phyloP scores from a whole-genome alignment of 2,329 filamentous ascomycete species.

The Xylaria sp. region DNA sequence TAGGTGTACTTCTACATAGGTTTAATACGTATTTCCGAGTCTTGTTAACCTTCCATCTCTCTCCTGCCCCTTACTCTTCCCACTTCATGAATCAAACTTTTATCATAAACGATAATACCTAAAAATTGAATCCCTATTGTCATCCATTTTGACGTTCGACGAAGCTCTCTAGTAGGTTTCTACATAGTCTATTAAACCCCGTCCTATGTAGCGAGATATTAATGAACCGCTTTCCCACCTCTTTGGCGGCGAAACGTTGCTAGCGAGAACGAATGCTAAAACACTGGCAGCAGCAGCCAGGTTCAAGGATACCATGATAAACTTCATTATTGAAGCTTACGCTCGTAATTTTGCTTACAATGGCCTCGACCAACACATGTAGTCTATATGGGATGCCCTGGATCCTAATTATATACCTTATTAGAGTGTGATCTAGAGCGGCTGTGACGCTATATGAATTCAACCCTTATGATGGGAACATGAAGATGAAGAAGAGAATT shows the following conservation, averaged over 20 bases:
- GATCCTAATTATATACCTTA: slow-evolving; percentile 30
- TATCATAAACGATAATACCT: not conserved
- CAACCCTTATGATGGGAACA: no score
- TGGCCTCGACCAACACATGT: slow-evolving; percentile 58
- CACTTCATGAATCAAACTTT: not conserved
- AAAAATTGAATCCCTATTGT: slow-evolving; percentile 33
- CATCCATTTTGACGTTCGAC: slow-evolving; percentile 51
- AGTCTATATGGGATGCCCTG: slow-evolving; percentile 53
- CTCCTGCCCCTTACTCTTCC: not conserved
- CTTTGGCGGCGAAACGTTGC: slow-evolving; percentile 52
- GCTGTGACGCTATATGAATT: not conserved
- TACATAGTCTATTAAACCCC: slow-evolving; percentile 53
- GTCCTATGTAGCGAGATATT: slow-evolving; percentile 51
- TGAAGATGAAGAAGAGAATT: not conserved
- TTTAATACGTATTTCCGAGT: slow-evolving; percentile 11
- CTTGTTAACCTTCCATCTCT: not conserved
- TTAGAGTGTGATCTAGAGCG: slow-evolving; percentile 27
- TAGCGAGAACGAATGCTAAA: slow-evolving; percentile 48
- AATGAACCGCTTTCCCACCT: slow-evolving; percentile 54
- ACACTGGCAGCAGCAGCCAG: slow-evolving; percentile 48
- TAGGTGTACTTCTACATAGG: slow-evolving; percentile 62
- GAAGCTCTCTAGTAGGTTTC: slow-evolving; percentile 51
- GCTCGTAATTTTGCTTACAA: slow-evolving; percentile 52
- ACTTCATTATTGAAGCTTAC: slow-evolving; percentile 51
- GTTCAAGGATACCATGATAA: slow-evolving; percentile 52